Evolutionary conservation across 768 basidiomycete species (phyloP).

Genomic region (Mycena galopus): DNA sequence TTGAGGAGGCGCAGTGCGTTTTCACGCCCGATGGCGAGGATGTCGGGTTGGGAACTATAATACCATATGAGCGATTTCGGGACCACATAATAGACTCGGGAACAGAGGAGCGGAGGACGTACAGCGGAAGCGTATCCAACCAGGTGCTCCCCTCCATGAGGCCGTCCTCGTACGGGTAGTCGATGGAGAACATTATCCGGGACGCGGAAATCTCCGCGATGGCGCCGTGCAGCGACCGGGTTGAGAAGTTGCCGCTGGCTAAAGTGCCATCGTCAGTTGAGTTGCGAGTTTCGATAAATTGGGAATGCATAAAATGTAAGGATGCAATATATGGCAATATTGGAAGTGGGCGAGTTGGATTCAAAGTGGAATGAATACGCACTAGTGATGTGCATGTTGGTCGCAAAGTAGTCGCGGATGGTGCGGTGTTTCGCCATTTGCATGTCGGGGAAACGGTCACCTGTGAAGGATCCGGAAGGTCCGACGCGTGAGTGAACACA

Average conservation of each 20-base stretch:
- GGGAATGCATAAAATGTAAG: too few relatives aligned
- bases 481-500: background rate
- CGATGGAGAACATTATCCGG: constrained; percentile 37
- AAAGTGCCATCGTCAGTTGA: too few relatives aligned
- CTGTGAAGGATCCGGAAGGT: background rate
- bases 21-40: constrained; percentile 36
- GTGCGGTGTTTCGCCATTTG: constrained; percentile 36
- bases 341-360: background rate
- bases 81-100: too few relatives aligned
- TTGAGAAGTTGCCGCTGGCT: constrained; percentile 37
- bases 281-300: too few relatives aligned
- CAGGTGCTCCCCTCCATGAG: constrained; percentile 37
- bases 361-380: background rate
- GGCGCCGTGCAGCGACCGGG: constrained; percentile 31
- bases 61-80: too few relatives aligned
- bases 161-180: constrained; percentile 38
- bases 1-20: constrained; percentile 36
- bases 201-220: constrained; percentile 31
- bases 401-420: constrained; percentile 37
- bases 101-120: background rate
- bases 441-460: constrained; percentile 37
- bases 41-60: constrained; percentile 32
- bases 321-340: too few relatives aligned
- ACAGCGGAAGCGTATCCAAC: constrained; percentile 35
- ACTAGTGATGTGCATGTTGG: constrained; percentile 40